phyloP scores from a whole-genome alignment of 2,329 filamentous ascomycete species.

The Elsinoe batatas region DNA sequence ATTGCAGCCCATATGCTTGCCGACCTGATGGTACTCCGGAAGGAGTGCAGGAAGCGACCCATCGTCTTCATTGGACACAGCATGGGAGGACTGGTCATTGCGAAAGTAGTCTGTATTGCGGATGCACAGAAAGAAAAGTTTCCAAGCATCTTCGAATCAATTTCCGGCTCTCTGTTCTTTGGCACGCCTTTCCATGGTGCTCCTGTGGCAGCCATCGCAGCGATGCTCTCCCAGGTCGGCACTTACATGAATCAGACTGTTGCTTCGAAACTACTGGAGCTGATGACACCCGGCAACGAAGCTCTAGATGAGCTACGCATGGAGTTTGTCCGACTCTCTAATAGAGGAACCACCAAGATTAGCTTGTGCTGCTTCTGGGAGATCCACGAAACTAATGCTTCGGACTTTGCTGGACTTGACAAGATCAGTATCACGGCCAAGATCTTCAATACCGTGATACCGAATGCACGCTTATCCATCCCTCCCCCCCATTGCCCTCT shows the following conservation, averaged over 20 bases:
- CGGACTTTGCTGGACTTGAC: not conserved
- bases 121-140: not conserved
- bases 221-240: not conserved
- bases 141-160: not conserved
- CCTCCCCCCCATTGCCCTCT: not conserved
- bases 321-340: not conserved
- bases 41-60: not conserved
- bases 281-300: not conserved
- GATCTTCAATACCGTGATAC: not conserved
- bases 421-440: not conserved
- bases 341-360: not conserved
- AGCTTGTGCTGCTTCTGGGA: not conserved
- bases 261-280: not conserved
- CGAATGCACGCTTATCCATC: not conserved
- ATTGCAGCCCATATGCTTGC: not conserved
- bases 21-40: not conserved
- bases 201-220: not conserved
- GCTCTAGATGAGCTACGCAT: not conserved
- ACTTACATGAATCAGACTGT: not conserved
- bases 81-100: conserved; percentile 1
- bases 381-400: not conserved
- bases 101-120: not conserved
- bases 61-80: conserved; percentile 2
- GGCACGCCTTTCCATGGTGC: not conserved
- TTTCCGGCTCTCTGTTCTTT: not conserved